A percentile compares a stretch with the other conserved stretches of the same genome.
Evolutionary conservation across 257 asterid species (phyloP).

Genomic region (Solanum chmielewskii): DNA sequence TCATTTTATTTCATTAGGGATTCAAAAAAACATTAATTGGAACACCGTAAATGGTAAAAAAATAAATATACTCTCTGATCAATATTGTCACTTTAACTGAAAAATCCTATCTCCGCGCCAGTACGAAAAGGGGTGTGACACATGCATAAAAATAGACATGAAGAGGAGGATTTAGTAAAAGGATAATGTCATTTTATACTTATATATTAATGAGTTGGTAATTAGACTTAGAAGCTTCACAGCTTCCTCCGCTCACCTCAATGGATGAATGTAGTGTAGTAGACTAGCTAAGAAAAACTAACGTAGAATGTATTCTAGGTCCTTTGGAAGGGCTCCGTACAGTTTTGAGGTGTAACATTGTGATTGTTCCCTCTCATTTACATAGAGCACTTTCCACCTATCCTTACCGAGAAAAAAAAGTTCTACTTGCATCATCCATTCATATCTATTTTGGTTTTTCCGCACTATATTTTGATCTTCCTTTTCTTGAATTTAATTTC

Average conservation of each 20-base stretch:
- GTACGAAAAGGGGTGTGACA: too few relatives aligned
- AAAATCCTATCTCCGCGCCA: too few relatives aligned
- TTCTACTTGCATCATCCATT: neutral
- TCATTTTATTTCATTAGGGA: too few relatives aligned
- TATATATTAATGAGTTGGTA: neutral
- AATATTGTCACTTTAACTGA: too few relatives aligned
- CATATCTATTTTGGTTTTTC: too few relatives aligned
- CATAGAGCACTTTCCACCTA: neutral
- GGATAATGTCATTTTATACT: neutral
- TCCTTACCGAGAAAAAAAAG: neutral
- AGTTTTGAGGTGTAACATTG: neutral
- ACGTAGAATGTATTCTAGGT: neutral
- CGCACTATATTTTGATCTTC: neutral
- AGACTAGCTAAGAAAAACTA: neutral
- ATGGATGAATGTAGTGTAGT: neutral
- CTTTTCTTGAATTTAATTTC: neutral
- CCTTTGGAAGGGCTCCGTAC: neutral
- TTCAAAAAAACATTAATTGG: too few relatives aligned
- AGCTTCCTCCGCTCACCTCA: neutral
- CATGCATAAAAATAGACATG: neutral
- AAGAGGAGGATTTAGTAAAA: neutral
- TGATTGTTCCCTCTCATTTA: neutral
- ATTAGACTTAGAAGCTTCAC: neutral
- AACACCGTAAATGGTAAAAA: too few relatives aligned
- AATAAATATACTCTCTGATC: too few relatives aligned